A percentile compares a stretch with the other conserved stretches of the same genome.
These are phyloP conservation scores for Trichoderma sp. DNA, from an alignment of 2,329 filamentous ascomycete species.

Conservation along the genomic window DNA sequence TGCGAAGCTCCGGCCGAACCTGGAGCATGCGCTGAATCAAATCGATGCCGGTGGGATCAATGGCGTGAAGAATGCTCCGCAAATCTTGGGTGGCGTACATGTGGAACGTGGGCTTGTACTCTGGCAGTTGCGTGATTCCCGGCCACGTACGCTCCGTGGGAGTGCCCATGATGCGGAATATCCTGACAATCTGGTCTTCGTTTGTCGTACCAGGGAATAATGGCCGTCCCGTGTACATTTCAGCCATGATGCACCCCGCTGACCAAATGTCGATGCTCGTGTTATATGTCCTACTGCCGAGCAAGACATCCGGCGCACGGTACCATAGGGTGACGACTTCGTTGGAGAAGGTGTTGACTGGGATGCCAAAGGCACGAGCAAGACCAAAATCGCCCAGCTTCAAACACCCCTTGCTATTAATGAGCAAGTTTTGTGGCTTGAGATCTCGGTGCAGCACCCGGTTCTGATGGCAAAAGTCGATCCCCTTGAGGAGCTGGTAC, in stretches of 20 bases:
- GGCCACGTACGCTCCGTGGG: conserved; percentile 95
- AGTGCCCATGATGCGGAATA: conserved; percentile 98
- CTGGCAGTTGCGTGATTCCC: conserved; percentile 90
- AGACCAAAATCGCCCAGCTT: conserved; percentile 96
- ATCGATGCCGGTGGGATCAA: conserved; percentile 85
- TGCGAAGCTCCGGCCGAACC: conserved; percentile 84
- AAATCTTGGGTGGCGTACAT: conserved; percentile 93
- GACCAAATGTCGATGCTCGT: conserved; percentile 99
- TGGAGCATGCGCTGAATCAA: conserved; percentile 90
- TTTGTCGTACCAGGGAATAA: conserved; percentile 98
- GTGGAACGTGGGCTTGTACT: conserved; percentile 95
- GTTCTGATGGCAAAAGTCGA: conserved; percentile 98
- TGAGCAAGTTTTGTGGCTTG: conserved; percentile 95
- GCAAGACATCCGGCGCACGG: conserved; percentile 89
- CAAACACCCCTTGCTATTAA: conserved; percentile 85
- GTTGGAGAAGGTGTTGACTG: conserved; percentile 97
- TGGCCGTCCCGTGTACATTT: conserved; percentile 96
- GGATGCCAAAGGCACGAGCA: conserved; percentile 91
- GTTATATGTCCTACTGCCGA: conserved; percentile 94
- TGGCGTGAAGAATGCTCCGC: conserved; percentile 81
- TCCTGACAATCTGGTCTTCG: conserved; percentile 94
- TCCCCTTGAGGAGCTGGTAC: conserved; percentile 93
- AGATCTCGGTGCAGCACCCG: conserved; percentile 92
- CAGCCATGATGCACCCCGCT: conserved; percentile 98
- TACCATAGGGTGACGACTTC: conserved; percentile 99